Base-by-base conservation (phyloP, 148 eudicot genomes). In the Dianthus caryophyllus region DNA sequence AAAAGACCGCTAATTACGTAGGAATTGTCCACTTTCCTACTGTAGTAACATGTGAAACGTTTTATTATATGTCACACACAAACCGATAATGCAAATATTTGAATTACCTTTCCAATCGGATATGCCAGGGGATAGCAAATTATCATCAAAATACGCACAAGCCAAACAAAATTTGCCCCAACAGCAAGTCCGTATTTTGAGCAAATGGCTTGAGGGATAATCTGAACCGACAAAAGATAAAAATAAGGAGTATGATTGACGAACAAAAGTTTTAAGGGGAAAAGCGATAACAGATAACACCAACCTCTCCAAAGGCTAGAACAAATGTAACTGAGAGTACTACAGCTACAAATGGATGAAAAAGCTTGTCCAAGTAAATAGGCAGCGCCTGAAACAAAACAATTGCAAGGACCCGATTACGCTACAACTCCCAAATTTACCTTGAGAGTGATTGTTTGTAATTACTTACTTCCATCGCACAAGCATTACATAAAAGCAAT, bases 301-400 rank as follows among this genome's bases (percentile, higher is more conserved):
- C 17, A 65, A 93, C 98, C 91, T 93, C 98, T 63, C 98, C 98
- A 69, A 93, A 93, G 78, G 88, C 83, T 50, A 93, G 84, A 69
- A 93, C 95, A 81, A 93, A 93, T n/a, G 98, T 93, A 15, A 93
- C 98, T 21, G 98, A 93, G 13, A 93, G 95, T 68, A 89, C 77
- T 69, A 93, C 89, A 31, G 98, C 98, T n/a, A 87, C 85, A 71
- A 80, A 80, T 18, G 91, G 91, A 78, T 87, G 89, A 67, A 93
- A 85, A 41, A 93, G 77, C 74, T 85, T 93, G 64, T 93, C 98
- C 75, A 93, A 77, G 70, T 85, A 93, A 66, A 89, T 71, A 31
- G 98, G 98, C 44, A 93, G 84, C 55, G 98, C 98, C 96, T 92
- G 88, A 80, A 82, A 53, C 30, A 68, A 52, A 64, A 69, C 39